A percentile compares a stretch with the other conserved stretches of the same genome.
Evolutionary conservation across 164 flowering plant genomes (phyloP).

Genomic region (Magnolia kwangsiensis): DNA sequence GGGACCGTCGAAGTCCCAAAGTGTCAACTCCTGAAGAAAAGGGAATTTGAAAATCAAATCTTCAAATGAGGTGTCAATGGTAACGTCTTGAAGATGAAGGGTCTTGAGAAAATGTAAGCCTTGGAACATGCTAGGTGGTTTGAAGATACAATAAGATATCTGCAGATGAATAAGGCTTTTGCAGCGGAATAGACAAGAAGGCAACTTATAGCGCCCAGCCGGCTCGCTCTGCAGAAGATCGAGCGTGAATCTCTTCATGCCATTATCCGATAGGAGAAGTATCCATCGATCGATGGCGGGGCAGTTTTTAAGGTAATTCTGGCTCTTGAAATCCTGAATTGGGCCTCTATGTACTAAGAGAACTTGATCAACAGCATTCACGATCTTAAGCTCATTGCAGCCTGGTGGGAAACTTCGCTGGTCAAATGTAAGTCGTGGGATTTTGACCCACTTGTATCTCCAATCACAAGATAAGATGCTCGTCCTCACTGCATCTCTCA

Average conservation of each 20-base stretch:
- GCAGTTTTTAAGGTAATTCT: slow-evolving; percentile 29
- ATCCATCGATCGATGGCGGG: slow-evolving; percentile 73
- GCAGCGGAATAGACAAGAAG: slow-evolving; percentile 55
- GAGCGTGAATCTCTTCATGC: slow-evolving; percentile 45
- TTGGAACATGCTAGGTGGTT: slow-evolving; percentile 39
- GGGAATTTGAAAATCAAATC: not conserved
- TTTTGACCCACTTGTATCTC: slow-evolving; percentile 61
- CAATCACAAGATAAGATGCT: slow-evolving; percentile 56
- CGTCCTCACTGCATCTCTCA: slow-evolving; percentile 67
- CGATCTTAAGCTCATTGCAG: slow-evolving; percentile 20
- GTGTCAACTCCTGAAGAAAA: slow-evolving; percentile 15
- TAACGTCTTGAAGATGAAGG: slow-evolving; percentile 55
- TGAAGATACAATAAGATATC: slow-evolving; percentile 54
- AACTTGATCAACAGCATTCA: slow-evolving; percentile 36
- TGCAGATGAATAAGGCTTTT: slow-evolving; percentile 43
- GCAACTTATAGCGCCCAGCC: slow-evolving; percentile 39
- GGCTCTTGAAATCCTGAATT: slow-evolving; percentile 55
- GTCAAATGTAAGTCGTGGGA: slow-evolving; percentile 50
- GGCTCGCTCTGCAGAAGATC: slow-evolving; percentile 44
- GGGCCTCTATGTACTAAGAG: slow-evolving; percentile 69
- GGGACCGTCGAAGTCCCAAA: slow-evolving; percentile 6
- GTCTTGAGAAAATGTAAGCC: slow-evolving; percentile 47
- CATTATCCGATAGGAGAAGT: slow-evolving; percentile 51
- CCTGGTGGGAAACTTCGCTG: slow-evolving; percentile 28
- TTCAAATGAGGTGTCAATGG: slow-evolving; percentile 36